These are phyloP conservation scores for Groenewaldozyma auringiensis DNA, from an alignment of 1,139 yeast genomes.

Conservation along the genomic window DNA sequence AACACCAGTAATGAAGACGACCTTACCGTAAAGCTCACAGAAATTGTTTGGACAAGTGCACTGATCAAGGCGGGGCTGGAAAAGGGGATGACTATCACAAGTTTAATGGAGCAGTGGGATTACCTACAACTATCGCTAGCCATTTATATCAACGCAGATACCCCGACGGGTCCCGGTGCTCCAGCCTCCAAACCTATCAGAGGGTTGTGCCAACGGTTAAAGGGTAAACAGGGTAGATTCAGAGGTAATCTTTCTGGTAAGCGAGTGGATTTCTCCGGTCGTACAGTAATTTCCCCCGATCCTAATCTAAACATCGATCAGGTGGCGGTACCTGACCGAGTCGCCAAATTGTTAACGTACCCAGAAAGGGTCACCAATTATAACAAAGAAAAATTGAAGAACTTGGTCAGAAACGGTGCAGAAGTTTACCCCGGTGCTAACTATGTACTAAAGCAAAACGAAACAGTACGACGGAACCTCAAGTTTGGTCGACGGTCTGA, in stretches of 20 bases:
- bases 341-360: slow-evolving; percentile 89
- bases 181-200: slow-evolving; percentile 73
- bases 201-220: slow-evolving; percentile 93
- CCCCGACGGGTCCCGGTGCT: slow-evolving; percentile 42
- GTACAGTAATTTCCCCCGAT: slow-evolving; percentile 98
- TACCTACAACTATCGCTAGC: slow-evolving; percentile 92
- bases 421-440: slow-evolving; percentile 94
- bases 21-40: slow-evolving; percentile 89
- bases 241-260: slow-evolving; percentile 97
- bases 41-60: slow-evolving; percentile 92
- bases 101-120: slow-evolving; percentile 98
- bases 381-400: slow-evolving; percentile 69
- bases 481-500: slow-evolving; percentile 80
- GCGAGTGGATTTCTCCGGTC: slow-evolving; percentile 96
- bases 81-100: slow-evolving; percentile 85
- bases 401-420: slow-evolving; percentile 76
- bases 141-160: slow-evolving; percentile 94
- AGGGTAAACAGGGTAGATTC: slow-evolving; percentile 98
- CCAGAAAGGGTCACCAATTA: slow-evolving; percentile 93
- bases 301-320: slow-evolving; percentile 92
- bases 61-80: slow-evolving; percentile 90
- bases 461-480: slow-evolving; percentile 77
- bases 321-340: slow-evolving; percentile 96
- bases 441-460: slow-evolving; percentile 75
- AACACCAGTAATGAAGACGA: slow-evolving; percentile 95